Evolutionary conservation across 345 rosid species (phyloP).

Genomic region (Toxicodendron radicans): DNA sequence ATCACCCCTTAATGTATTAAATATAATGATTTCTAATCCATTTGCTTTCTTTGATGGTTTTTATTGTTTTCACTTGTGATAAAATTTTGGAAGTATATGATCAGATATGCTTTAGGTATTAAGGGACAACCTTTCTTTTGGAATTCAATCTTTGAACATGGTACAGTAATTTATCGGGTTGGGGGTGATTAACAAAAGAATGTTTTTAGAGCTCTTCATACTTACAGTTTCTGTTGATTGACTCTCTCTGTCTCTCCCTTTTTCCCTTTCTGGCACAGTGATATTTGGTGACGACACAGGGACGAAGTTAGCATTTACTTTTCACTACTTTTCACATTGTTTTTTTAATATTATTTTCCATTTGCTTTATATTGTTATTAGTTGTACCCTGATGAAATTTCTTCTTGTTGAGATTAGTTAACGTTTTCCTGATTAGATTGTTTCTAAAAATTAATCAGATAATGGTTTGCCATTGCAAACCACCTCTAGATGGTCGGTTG

Average conservation of each 20-base stretch:
- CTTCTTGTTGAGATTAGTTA: neutral
- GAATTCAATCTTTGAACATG: neutral
- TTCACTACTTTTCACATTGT: neutral
- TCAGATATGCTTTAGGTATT: neutral
- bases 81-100: neutral
- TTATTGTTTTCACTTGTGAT: neutral
- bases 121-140: neutral
- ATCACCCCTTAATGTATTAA: neutral
- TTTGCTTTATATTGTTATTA: neutral
- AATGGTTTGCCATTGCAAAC: conserved; percentile 94
- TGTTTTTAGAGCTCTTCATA: neutral
- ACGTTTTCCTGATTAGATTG: conserved; percentile 4
- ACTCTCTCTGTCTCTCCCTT: neutral
- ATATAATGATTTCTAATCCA: neutral
- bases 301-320: neutral
- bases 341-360: neutral
- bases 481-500: conserved; percentile 51
- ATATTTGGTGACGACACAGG: conserved; percentile 6
- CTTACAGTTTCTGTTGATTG: neutral
- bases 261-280: neutral
- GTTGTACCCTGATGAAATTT: conserved; percentile 13
- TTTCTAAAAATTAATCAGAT: conserved; percentile 46
- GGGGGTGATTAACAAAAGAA: neutral
- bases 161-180: neutral
- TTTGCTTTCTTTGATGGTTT: neutral